These are phyloP conservation scores for Candida insectalens DNA, from an alignment of 805 yeast genomes.

Conservation along the genomic window DNA sequence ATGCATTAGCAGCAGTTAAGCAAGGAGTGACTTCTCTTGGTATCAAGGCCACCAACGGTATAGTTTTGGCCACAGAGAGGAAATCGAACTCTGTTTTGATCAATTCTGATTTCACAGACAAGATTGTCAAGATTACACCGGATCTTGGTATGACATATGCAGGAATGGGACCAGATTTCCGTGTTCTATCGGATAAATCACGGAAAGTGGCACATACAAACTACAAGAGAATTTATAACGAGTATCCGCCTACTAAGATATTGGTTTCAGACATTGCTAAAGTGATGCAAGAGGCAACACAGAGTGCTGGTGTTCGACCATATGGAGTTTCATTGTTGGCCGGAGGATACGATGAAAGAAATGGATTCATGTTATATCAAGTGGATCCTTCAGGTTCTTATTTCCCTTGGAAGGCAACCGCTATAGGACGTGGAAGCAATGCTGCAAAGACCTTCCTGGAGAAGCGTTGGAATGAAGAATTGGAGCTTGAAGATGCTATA, in stretches of 20 bases:
- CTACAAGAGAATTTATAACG: slow-evolving; percentile 89
- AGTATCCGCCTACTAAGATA: slow-evolving; percentile 93
- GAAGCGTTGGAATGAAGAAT: slow-evolving; percentile 95
- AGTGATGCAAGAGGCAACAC: slow-evolving; percentile 98
- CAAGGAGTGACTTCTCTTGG: slow-evolving; percentile 97
- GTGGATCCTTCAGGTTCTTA: slow-evolving; percentile 97
- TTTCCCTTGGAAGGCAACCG: slow-evolving; percentile 99
- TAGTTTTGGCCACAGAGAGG: slow-evolving; percentile 94
- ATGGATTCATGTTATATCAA: slow-evolving; percentile 76
- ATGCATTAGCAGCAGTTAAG: slow-evolving; percentile 94
- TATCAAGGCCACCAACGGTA: slow-evolving; percentile 87
- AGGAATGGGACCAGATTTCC: slow-evolving; percentile 98
- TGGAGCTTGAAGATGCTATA: slow-evolving; percentile 96
- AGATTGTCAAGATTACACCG: slow-evolving; percentile 81
- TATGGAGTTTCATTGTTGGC: slow-evolving; percentile 90
- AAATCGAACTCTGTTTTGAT: slow-evolving; percentile 74
- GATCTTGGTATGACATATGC: slow-evolving; percentile 94
- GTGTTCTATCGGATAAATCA: slow-evolving; percentile 89
- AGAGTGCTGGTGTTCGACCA: slow-evolving; percentile 98
- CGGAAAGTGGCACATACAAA: slow-evolving; percentile 88
- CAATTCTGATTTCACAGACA: slow-evolving; percentile 63
- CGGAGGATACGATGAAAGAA: slow-evolving; percentile 80
- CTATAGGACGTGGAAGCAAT: slow-evolving; percentile 91
- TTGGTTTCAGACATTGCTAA: slow-evolving; percentile 92
- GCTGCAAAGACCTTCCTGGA: slow-evolving; percentile 97